Base-by-base conservation (phyloP, 139 green algal species). In the Coccomyxa sp. region DNA sequence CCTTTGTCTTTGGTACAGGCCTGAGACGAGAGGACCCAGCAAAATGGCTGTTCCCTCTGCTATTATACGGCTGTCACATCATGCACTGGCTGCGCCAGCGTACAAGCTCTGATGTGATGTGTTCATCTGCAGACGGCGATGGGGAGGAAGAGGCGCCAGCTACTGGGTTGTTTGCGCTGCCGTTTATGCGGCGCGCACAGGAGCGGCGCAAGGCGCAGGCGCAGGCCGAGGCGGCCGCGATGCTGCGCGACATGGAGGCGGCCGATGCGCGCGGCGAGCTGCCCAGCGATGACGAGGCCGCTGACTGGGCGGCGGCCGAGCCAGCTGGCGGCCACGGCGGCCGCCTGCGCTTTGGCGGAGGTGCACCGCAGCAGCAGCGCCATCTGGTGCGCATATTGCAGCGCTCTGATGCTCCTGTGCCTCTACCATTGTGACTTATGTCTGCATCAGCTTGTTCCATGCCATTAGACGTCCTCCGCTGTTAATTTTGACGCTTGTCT, bases 121-220 rank as follows among this genome's bases (percentile, higher is more conserved):
- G n/a, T n/a, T n/a, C n/a, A n/a, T 64, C 27, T 75, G 39, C 79
- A 79, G 79, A 50, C 14, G 58, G 39, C 0, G 83, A 73, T 0
- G 84, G 55, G 10, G 84, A 68, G 10, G 82, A n/a, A 1, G 85
- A 83, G 27, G 75, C 54, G n/a, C 79, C 85, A 8, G 81, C 82
- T 54, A 92, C 92, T 80, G 93, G 94, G 39, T 87, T 98, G 29
- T 95, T 98, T 74, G 85, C 85, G 16, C 88, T 99, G 77, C 95
- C 95, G 31, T 99, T 99, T 88, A 98, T 98, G 94, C 77, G 84
- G 58, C 81, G 95, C 0, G 92, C 92, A 16, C 78, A 93, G 58
- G 87, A 93, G 81, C 77, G 80, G 78, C 84, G 88, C 82, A 80
- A 71, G 14, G 71, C 75, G 39, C 55, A 74, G 39, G 86, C 86